Percentiles rank a stretch among this genome's conserved stretches.
These are phyloP conservation scores for Penicillium sp. DNA, from an alignment of 2,329 filamentous ascomycete species.

Conservation along the genomic window DNA sequence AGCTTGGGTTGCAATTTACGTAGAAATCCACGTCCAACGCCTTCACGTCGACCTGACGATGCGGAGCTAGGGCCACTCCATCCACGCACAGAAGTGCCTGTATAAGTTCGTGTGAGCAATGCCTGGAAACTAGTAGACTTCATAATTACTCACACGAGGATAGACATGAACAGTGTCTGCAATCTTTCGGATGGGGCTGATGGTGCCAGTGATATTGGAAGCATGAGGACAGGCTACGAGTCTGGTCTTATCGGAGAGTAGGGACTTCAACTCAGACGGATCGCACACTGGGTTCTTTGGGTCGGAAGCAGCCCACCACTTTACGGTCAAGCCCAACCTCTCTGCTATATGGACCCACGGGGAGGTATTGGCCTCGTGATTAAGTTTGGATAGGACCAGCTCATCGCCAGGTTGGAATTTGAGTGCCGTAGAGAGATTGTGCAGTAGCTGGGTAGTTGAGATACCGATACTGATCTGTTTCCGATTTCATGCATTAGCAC, in stretches of 20 bases:
- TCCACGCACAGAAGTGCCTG: conserved; percentile 68
- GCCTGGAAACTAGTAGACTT: no score
- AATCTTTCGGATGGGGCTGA: conserved; percentile 51
- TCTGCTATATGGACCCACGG: conserved; percentile 70
- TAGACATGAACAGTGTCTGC: conserved; percentile 41
- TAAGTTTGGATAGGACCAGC: conserved; percentile 68
- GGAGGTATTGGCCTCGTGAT: conserved; percentile 76
- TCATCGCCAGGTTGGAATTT: conserved; percentile 60
- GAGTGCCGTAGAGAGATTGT: conserved; percentile 64
- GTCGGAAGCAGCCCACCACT: conserved; percentile 64
- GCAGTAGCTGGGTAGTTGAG: conserved; percentile 73
- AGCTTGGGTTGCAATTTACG: conserved; percentile 20
- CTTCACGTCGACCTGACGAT: conserved; percentile 67
- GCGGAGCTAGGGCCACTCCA: conserved; percentile 74
- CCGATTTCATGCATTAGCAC: not conserved
- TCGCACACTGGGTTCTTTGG: conserved; percentile 60
- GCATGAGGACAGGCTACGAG: conserved; percentile 73
- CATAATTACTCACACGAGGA: conserved; percentile 39
- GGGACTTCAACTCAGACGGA: conserved; percentile 54
- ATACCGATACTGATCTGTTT: conserved; percentile 54
- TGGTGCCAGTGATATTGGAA: conserved; percentile 71
- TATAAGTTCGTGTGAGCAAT: not conserved
- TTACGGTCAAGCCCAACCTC: conserved; percentile 60
- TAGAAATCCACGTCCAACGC: conserved; percentile 73
- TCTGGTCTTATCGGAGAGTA: conserved; percentile 65